Conservation (phyloP, 495 filamentous ascomycete genomes). For the Aspergillus heteromorphus region DNA sequence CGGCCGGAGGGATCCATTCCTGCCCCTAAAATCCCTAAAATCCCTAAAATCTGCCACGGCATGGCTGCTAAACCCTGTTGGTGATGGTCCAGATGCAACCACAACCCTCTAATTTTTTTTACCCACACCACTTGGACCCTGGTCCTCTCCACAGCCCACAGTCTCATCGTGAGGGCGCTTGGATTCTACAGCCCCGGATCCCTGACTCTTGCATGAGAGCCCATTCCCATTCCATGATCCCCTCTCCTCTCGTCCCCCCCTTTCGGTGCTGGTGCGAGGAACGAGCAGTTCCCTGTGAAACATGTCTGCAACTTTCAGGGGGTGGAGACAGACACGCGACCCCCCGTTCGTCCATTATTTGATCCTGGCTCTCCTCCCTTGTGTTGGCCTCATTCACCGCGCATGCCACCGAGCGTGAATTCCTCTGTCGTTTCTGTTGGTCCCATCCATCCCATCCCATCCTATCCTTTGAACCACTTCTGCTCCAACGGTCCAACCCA, state of each 20-base stretch:
- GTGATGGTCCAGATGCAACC: neutral
- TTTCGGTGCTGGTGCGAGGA: too few species aligned
- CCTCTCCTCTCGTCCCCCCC: conserved; percentile 1
- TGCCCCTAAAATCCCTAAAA: neutral
- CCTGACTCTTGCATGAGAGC: neutral
- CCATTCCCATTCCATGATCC: neutral
- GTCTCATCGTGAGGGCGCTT: neutral
- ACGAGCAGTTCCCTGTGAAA: conserved; percentile 18
- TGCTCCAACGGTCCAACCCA: too few species aligned
- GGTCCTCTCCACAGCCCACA: neutral
- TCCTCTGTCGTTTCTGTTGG: too few species aligned
- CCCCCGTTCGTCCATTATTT: conserved; percentile 10
- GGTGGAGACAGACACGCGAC: conserved; percentile 9
- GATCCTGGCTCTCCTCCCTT: conserved; percentile 2
- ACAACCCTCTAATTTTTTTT: neutral
- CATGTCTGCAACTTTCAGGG: conserved; percentile 19
- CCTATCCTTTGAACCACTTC: too few species aligned
- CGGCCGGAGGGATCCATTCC: neutral
- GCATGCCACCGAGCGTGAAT: too few species aligned
- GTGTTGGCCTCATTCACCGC: neutral
- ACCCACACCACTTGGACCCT: neutral
- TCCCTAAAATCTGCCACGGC: too few species aligned
- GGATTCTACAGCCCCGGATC: neutral
- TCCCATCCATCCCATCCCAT: too few species aligned
- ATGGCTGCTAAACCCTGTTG: neutral